Evolutionary conservation across 2,329 filamentous ascomycete genomes (phyloP).

Genomic region (Hyphodiscus sp.): DNA sequence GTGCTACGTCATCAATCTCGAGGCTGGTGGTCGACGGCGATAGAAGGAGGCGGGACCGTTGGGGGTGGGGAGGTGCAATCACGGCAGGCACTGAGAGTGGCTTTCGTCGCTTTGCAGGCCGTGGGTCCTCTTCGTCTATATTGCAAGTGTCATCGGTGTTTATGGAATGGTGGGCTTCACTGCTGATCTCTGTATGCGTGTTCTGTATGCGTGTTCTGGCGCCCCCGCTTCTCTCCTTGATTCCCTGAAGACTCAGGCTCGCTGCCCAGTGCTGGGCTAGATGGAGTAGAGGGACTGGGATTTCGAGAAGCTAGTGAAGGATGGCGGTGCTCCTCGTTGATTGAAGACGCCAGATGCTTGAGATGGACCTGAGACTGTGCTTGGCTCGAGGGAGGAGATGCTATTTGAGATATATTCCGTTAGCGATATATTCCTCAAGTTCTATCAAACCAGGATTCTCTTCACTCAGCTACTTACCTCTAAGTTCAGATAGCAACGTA

Average conservation of each 20-base stretch:
- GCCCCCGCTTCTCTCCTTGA: too few species aligned
- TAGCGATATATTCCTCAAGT: neutral
- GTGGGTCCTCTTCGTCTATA: neutral
- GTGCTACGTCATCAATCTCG: too few species aligned
- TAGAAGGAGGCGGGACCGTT: too few species aligned
- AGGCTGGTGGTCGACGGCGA: too few species aligned
- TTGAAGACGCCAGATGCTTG: too few species aligned
- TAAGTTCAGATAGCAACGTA: constrained; percentile 12
- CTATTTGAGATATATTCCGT: neutral
- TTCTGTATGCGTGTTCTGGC: too few species aligned
- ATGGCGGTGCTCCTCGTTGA: neutral
- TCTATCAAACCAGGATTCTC: neutral
- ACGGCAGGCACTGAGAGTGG: neutral
- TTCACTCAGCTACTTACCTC: constrained; percentile 14
- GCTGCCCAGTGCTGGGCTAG: too few species aligned
- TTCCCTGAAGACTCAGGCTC: neutral
- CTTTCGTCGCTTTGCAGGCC: neutral
- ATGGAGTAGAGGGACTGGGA: neutral
- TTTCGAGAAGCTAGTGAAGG: neutral
- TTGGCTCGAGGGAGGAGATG: neutral
- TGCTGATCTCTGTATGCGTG: too few species aligned
- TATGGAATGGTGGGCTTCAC: too few species aligned
- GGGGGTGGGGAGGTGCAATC: too few species aligned
- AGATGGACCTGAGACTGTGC: neutral
- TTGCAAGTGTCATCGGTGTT: too few species aligned